A percentile compares a stretch with the other conserved stretches of the same genome.
These are phyloP conservation scores for Calonectria honghensis DNA, from an alignment of 2,329 filamentous ascomycete genomes.

Conservation along the genomic window DNA sequence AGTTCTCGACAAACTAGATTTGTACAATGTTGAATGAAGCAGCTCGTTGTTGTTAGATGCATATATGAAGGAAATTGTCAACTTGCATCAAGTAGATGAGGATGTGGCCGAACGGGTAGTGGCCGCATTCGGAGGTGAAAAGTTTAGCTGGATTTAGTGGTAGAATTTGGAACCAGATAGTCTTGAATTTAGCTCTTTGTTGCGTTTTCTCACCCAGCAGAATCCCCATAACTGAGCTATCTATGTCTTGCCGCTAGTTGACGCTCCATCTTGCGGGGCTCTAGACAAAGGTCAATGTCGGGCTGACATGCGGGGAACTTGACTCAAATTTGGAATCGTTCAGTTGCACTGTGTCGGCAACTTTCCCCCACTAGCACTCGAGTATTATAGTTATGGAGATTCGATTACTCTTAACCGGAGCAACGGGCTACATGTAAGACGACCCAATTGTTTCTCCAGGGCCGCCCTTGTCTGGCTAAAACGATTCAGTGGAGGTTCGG, in stretches of 20 bases:
- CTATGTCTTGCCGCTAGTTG: not conserved
- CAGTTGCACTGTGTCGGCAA: too few relatives aligned
- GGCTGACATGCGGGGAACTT: constrained; percentile 27
- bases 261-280: constrained; percentile 9
- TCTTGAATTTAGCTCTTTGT: not conserved
- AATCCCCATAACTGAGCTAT: not conserved
- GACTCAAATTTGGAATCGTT: not conserved
- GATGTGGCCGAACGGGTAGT: not conserved
- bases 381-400: not conserved
- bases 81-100: not conserved
- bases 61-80: not conserved
- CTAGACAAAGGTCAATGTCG: constrained; percentile 3
- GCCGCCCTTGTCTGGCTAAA: not conserved
- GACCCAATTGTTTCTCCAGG: not conserved
- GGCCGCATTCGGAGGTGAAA: not conserved
- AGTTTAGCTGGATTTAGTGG: not conserved
- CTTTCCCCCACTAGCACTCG: too few relatives aligned
- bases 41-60: too few relatives aligned
- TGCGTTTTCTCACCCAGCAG: not conserved
- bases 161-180: not conserved
- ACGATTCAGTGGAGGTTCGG: constrained; percentile 37
- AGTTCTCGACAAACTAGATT: constrained; percentile 1
- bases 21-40: constrained; percentile 2
- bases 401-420: constrained; percentile 36
- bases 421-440: constrained; percentile 37